Evolutionary conservation across 805 yeast species (phyloP).

Genomic region (Metschnikowia koreensis): DNA sequence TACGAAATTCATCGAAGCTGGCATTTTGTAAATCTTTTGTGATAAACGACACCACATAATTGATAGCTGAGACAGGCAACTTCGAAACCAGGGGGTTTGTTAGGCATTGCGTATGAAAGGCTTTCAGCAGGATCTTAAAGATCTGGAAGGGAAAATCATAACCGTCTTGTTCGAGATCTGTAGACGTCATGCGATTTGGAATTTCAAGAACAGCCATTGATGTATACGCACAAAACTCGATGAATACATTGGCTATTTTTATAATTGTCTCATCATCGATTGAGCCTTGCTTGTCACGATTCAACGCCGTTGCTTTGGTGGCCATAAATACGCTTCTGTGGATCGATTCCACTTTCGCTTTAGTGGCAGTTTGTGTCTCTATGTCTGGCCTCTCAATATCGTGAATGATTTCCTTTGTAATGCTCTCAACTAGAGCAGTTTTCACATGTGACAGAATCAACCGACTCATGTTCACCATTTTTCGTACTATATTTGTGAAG

Average conservation of each 20-base stretch:
- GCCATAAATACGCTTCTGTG: background rate
- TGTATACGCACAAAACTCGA: background rate
- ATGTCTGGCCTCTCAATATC: background rate
- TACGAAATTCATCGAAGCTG: slow-evolving; percentile 3
- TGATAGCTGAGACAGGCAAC: slow-evolving; percentile 2
- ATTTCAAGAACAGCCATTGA: background rate
- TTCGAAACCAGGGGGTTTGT: background rate
- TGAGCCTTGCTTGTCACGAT: background rate
- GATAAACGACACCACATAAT: background rate
- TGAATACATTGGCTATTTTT: background rate
- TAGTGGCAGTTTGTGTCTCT: background rate
- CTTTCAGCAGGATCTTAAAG: background rate
- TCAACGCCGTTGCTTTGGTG: background rate
- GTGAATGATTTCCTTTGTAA: background rate
- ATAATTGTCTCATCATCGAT: background rate
- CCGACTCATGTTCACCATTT: slow-evolving; percentile 1
- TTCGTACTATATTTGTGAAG: background rate
- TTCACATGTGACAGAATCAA: background rate
- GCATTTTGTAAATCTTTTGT: slow-evolving; percentile 3
- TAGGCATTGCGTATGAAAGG: background rate
- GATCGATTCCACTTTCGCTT: background rate
- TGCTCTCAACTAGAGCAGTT: background rate
- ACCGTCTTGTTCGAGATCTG: background rate
- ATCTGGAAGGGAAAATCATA: background rate
- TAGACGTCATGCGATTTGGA: background rate